Base-by-base conservation (phyloP, 768 basidiomycete genomes). In the Trichaptum fuscoviolaceum region DNA sequence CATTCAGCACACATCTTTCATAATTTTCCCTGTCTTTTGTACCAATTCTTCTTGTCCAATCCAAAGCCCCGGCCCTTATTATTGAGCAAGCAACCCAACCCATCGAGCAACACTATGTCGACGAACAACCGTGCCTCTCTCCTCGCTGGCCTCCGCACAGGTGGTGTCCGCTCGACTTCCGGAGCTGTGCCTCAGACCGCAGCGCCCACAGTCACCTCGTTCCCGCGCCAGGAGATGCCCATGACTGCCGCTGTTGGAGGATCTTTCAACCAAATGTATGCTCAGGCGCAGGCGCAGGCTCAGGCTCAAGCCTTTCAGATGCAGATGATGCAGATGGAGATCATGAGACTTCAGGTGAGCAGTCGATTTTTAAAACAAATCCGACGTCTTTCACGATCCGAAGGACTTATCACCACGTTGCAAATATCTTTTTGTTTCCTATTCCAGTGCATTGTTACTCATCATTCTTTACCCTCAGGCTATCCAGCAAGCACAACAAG, bases 131-230 rank as follows among this genome's bases (percentile, higher is more conserved):
- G 93, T 72, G 92, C 93, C 63, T 91, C 91, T 68, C 92, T 95
- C 73, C 91, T 95, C 77, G 83, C 89, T 67, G 92, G 91, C 71
- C 91, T 95, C 73, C 90, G 93, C 75, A 95, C 93, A 64, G 93
- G 93, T 75, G 93, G 93, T 62, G 93, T 95, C 67, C 90, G 93
- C 71, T 88, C 92, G n/a, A 73, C 83, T 59, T 90, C 91, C 66
- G 63, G 76, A 66, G 74, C 77, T 63, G 76, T 85, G 23, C 90
- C 91, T 57, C 87, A 90, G 76, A 88, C 89, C 61, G 88, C 91
- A 65, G 86, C 87, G 26, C 86, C 88, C 25, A 62, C 64, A 61
- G 76, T 81, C 57, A 81, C 80, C 64, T 78, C 87, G 42, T 91
- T 91, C 83, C 82, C 87, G 67, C 85, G 85, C 69, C 79, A 85